Percentiles rank a stretch among this genome's conserved stretches.
phyloP scores from a whole-genome alignment of 176 grass and related monocot species.

The Bolboschoenus planiculmis region DNA sequence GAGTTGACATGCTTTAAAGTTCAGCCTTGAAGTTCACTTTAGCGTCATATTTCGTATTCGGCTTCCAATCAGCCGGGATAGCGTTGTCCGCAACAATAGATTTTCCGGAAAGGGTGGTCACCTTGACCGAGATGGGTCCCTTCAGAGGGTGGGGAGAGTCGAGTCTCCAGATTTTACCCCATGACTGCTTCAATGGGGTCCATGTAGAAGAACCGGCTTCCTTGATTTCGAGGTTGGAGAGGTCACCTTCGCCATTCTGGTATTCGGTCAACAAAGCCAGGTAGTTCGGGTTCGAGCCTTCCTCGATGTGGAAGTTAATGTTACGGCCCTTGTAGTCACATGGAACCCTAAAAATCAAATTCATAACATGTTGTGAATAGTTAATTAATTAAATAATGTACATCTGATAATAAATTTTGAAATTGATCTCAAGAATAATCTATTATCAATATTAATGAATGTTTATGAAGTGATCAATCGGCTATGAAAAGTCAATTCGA shows the following conservation, averaged over 20 bases:
- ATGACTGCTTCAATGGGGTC: conserved; percentile 64
- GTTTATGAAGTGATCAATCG: background rate
- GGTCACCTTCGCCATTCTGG: conserved; percentile 89
- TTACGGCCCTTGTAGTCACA: conserved; percentile 65
- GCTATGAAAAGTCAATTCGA: background rate
- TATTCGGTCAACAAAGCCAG: conserved; percentile 68
- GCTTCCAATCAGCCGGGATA: conserved; percentile 68
- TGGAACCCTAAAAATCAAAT: conserved; percentile 38
- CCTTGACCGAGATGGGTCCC: conserved; percentile 57
- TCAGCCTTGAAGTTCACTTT: conserved; percentile 49
- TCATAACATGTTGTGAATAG: background rate
- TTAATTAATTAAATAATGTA: background rate
- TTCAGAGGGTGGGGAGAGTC: conserved; percentile 49
- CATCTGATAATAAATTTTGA: background rate
- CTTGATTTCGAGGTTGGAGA: conserved; percentile 59
- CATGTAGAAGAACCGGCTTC: conserved; percentile 35
- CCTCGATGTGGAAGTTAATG: conserved; percentile 61
- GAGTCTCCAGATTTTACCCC: conserved; percentile 64
- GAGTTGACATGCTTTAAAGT: background rate
- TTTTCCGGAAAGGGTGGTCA: conserved; percentile 57
- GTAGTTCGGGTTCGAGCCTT: conserved; percentile 55
- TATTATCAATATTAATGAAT: background rate
- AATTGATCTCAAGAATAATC: background rate
- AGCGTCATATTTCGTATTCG: conserved; percentile 54
- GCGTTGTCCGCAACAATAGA: conserved; percentile 37